A percentile compares a stretch with the other conserved stretches of the same genome.
Evolutionary conservation across 1,284 basidiomycete species (phyloP).

Genomic region (Cutaneotrichosporon spelunceum): DNA sequence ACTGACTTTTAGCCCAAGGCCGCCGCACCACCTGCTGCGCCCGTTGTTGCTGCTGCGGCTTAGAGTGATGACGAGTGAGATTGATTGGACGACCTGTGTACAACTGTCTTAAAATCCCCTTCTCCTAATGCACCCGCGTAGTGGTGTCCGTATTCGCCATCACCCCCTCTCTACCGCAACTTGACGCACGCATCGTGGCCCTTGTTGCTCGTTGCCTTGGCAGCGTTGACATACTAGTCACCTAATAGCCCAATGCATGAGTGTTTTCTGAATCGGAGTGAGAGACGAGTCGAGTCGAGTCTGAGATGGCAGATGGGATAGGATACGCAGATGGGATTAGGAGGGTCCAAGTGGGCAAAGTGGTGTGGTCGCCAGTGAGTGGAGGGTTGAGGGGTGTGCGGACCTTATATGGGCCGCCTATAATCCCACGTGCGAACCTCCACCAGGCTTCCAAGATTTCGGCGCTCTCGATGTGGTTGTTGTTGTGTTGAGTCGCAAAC

Average conservation of each 20-base stretch:
- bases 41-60: conserved; percentile 38
- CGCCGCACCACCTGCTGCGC: conserved; percentile 31
- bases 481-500: neutral
- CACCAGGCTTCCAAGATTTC: conserved; percentile 16
- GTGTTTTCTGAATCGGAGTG: conserved; percentile 8
- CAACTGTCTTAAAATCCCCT: conserved; percentile 18
- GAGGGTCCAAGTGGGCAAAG: neutral
- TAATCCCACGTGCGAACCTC: conserved; percentile 6
- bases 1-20: conserved; percentile 31
- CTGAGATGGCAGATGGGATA: neutral
- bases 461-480: neutral
- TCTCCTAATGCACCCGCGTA: conserved; percentile 17
- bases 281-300: too few species aligned
- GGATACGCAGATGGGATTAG: neutral
- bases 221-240: conserved; percentile 11
- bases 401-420: neutral
- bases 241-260: conserved; percentile 21
- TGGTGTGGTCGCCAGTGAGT: too few species aligned
- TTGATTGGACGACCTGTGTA: conserved; percentile 23
- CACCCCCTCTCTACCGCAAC: conserved; percentile 6
- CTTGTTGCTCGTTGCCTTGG: conserved; percentile 10
- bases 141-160: conserved; percentile 12
- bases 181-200: conserved; percentile 15
- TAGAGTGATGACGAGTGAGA: conserved; percentile 24
- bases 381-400: too few species aligned